phyloP scores from a whole-genome alignment of 2,329 filamentous ascomycete species.

The Hortaea werneckii region DNA sequence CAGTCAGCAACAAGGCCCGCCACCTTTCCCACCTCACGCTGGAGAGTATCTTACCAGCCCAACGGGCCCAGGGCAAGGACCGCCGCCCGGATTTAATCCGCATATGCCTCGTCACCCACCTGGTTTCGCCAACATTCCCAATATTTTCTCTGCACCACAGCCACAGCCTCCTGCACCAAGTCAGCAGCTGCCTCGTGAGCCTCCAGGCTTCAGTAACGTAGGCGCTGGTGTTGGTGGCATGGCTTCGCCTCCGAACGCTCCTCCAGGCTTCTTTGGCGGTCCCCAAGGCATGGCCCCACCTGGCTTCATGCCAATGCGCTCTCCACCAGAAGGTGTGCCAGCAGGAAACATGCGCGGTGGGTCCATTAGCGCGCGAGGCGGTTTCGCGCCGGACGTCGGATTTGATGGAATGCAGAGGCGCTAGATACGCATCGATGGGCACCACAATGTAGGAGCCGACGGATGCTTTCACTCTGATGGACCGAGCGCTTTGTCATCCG shows the following conservation, averaged over 20 bases:
- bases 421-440: background rate
- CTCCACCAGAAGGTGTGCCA: slow-evolving; percentile 2
- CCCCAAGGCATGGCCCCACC: slow-evolving; percentile 3
- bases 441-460: too few relatives aligned
- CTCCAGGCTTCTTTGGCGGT: slow-evolving; percentile 8
- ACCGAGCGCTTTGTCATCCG: too few relatives aligned
- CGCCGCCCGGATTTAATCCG: slow-evolving; percentile 23
- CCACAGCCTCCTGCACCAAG: slow-evolving; percentile 9
- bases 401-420: background rate
- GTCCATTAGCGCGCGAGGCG: background rate
- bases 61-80: slow-evolving; percentile 3
- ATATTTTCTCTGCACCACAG: slow-evolving; percentile 20
- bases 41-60: slow-evolving; percentile 15
- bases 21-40: slow-evolving; percentile 7
- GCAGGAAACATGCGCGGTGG: background rate
- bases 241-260: slow-evolving; percentile 3
- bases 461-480: too few relatives aligned
- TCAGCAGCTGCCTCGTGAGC: slow-evolving; percentile 4
- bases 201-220: background rate
- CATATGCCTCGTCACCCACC: slow-evolving; percentile 23
- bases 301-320: slow-evolving; percentile 9
- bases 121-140: slow-evolving; percentile 20
- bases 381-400: background rate
- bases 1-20: slow-evolving; percentile 5
- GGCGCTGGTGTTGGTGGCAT: background rate